These are phyloP conservation scores for Starmera caribaea DNA, from an alignment of 805 yeast species.

Conservation along the genomic window DNA sequence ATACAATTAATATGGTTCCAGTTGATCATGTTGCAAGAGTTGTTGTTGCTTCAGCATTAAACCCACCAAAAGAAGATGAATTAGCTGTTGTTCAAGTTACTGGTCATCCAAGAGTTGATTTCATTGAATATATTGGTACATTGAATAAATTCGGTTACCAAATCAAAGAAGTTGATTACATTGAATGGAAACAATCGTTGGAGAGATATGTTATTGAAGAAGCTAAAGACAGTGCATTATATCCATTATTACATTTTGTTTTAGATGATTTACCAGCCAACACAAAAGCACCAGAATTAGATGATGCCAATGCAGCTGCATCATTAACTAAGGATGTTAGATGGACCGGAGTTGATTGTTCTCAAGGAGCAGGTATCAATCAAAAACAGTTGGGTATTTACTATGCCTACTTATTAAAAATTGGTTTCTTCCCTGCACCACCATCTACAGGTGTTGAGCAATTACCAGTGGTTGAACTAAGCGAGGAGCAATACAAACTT, in stretches of 20 bases:
- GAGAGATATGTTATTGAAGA: slow-evolving; percentile 72
- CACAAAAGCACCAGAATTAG: slow-evolving; percentile 93
- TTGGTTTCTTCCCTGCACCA: slow-evolving; percentile 74
- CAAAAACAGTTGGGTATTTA: slow-evolving; percentile 60
- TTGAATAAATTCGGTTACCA: slow-evolving; percentile 66
- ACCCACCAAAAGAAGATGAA: slow-evolving; percentile 48
- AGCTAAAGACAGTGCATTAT: slow-evolving; percentile 75
- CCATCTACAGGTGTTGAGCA: slow-evolving; percentile 24
- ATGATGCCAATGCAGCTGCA: slow-evolving; percentile 73
- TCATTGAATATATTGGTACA: slow-evolving; percentile 63
- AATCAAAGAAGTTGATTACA: slow-evolving; percentile 54
- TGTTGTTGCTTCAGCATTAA: slow-evolving; percentile 72
- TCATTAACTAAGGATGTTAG: slow-evolving; percentile 51
- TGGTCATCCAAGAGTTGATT: slow-evolving; percentile 85
- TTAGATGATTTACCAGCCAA: slow-evolving; percentile 84
- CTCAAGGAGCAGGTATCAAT: slow-evolving; percentile 71
- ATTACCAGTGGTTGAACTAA: slow-evolving; percentile 50
- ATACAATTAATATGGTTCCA: slow-evolving; percentile 92
- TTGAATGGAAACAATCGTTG: slow-evolving; percentile 66
- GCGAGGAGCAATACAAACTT: slow-evolving; percentile 46
- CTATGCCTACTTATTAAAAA: slow-evolving; percentile 66
- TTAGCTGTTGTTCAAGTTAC: slow-evolving; percentile 90
- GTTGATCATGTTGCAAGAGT: slow-evolving; percentile 97
- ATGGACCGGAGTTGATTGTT: slow-evolving; percentile 58
- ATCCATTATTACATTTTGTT: slow-evolving; percentile 90